Conservation (phyloP, 1,284 basidiomycete species). For the Lignosus rhinocerotis region DNA sequence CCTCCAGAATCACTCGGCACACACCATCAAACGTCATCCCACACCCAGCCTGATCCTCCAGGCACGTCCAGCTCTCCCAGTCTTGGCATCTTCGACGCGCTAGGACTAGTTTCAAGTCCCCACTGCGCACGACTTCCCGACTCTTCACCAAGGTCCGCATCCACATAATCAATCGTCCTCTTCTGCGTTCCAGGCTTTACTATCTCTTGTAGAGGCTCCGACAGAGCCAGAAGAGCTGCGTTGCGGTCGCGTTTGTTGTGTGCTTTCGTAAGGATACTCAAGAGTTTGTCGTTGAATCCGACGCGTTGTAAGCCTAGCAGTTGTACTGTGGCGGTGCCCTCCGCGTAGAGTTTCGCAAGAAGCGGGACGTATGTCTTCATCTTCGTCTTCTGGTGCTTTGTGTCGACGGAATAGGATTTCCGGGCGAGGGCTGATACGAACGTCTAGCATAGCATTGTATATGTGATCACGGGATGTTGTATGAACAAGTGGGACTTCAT, state of each 20-base stretch:
- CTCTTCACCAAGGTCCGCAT: neutral
- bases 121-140: too few species aligned
- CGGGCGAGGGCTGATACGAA: slow-evolving; percentile 2
- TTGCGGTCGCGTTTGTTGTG: slow-evolving; percentile 2
- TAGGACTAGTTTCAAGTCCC: too few species aligned
- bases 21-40: too few species aligned
- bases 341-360: slow-evolving; percentile 7
- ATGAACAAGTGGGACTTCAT: neutral
- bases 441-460: neutral
- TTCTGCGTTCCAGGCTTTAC: neutral
- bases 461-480: neutral
- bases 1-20: too few species aligned
- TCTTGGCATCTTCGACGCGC: too few species aligned
- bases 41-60: too few species aligned
- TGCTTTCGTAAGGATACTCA: slow-evolving; percentile 6
- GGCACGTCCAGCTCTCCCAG: too few species aligned
- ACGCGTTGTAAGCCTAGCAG: slow-evolving; percentile 22
- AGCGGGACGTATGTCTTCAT: slow-evolving; percentile 7
- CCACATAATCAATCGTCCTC: neutral
- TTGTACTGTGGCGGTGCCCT: slow-evolving; percentile 6
- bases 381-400: slow-evolving; percentile 10
- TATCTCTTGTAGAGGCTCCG: neutral
- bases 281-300: slow-evolving; percentile 19
- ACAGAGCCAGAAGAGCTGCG: neutral
- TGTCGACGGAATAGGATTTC: slow-evolving; percentile 7